A percentile compares a stretch with the other conserved stretches of the same genome.
Conservation (phyloP, 1,284 basidiomycete species). For the Boletus semigastroideus region DNA sequence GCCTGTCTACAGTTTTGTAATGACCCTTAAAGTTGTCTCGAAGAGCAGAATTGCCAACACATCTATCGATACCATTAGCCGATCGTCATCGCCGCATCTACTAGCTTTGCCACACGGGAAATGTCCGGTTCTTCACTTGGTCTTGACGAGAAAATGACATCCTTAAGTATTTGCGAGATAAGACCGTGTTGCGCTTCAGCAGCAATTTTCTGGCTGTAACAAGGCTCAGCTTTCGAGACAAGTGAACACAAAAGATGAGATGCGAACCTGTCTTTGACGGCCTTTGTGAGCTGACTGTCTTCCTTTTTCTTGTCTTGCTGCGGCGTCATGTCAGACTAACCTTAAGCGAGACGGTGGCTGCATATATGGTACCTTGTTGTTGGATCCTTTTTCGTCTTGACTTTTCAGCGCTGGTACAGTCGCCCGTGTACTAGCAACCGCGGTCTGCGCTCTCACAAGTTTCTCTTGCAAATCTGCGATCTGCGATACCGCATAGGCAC, state of each 20-base stretch:
- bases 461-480: constrained; percentile 88
- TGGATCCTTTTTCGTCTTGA: constrained; percentile 39
- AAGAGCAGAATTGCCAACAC: background rate
- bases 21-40: too few species aligned
- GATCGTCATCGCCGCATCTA: constrained; percentile 42
- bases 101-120: constrained; percentile 31
- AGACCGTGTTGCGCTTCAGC: constrained; percentile 90
- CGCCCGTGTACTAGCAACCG: constrained; percentile 57
- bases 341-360: background rate
- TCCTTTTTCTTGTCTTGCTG: constrained; percentile 73
- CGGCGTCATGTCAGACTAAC: background rate
- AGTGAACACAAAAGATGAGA: background rate
- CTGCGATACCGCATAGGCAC: constrained; percentile 88
- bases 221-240: background rate
- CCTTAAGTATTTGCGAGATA: constrained; percentile 87
- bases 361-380: constrained; percentile 20
- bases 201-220: constrained; percentile 74
- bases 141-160: constrained; percentile 75
- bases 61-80: constrained; percentile 19
- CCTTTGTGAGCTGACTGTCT: constrained; percentile 75
- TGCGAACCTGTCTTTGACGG: constrained; percentile 79
- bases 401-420: constrained; percentile 52
- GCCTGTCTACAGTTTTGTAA: too few species aligned
- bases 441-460: constrained; percentile 61
- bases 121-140: constrained; percentile 37